Evolutionary conservation across 495 filamentous ascomycete species (phyloP), one percentile per base, ranked within the genome.

Genomic region (Penicillium cosmopolitanum): DNA sequence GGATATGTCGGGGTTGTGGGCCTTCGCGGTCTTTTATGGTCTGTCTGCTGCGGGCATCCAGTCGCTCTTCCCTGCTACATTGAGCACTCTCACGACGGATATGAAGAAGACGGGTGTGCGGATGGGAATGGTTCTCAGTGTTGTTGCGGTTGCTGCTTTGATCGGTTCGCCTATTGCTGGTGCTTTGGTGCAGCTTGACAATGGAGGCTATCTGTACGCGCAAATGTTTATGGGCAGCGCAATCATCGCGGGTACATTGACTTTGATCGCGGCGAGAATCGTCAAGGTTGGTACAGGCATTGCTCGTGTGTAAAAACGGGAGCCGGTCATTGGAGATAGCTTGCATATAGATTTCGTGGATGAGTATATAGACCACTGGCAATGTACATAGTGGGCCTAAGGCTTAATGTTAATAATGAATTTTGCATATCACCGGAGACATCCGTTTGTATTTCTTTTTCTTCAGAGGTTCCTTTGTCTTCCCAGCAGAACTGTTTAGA

Each of bases 41-140:
- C 72, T 88, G 34, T 79, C 77, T 10, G 85, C 80, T 0, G 87
- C 86, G 0, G 85, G 83, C 1, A 84, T 96, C 53, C 89, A 93
- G 74, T 84, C 83, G 7, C 73, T 93, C 50, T 84, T 87, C 72
- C 77, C 87, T 31, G 73, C 80, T 68, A 79, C 85, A 60, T 59
- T 89, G 60, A 83, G 84, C 16, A 83, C 85, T 10, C 80, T 91
- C 19, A 83, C 79, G 0, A 83, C 80, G 2, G 87, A 95, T 64
- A 58, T 87, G 65, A 80, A 82, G 28, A 92, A 90, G 69, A 78
- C 81, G 19, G 89, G 92, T 0, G 83, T 86, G 53, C 79, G 90
- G 13, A 87, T 92, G 80, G 92, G 91, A 6, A 93, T 95, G 89
- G 81, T 87, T 25, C 88, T 95, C 57, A 87, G 83, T n/a, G 84